Conservation (phyloP, 768 basidiomycete genomes). For the Hygrophoropsis aurantiaca region DNA sequence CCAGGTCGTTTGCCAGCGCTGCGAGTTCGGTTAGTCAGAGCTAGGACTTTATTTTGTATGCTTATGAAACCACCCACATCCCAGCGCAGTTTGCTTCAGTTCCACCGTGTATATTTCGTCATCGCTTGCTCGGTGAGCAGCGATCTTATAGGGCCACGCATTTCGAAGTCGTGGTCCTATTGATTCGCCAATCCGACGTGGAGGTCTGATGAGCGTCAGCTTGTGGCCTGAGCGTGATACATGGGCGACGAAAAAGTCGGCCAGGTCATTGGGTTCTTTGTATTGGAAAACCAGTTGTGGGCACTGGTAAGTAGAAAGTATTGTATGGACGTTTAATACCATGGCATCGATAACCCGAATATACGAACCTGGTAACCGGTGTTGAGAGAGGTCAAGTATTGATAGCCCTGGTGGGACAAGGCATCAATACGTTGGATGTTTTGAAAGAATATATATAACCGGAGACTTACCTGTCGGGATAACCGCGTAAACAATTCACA, state of each 20-base stretch:
- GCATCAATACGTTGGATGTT: no score
- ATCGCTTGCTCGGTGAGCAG: slow-evolving; percentile 43
- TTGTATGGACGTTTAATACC: slow-evolving; percentile 8
- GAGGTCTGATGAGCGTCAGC: slow-evolving; percentile 45
- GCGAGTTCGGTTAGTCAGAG: no score
- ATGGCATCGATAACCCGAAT: slow-evolving; percentile 14
- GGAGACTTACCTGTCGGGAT: slow-evolving; percentile 49
- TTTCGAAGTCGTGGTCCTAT: slow-evolving; percentile 39
- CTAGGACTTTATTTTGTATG: neutral
- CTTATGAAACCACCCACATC: slow-evolving; percentile 27
- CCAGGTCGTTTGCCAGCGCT: slow-evolving; percentile 45
- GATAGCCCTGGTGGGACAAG: slow-evolving; percentile 60
- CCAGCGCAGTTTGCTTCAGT: slow-evolving; percentile 43
- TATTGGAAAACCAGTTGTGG: slow-evolving; percentile 71
- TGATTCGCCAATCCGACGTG: slow-evolving; percentile 35
- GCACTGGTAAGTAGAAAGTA: slow-evolving; percentile 38
- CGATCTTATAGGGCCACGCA: slow-evolving; percentile 43
- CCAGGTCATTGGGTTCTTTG: slow-evolving; percentile 43
- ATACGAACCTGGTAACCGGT: slow-evolving; percentile 48
- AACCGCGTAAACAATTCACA: slow-evolving; percentile 60
- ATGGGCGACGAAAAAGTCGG: slow-evolving; percentile 64
- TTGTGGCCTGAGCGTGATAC: slow-evolving; percentile 62
- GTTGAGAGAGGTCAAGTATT: slow-evolving; percentile 65
- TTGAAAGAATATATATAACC: no score
- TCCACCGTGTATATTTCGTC: slow-evolving; percentile 56